Conservation (phyloP, 228 moss, liverwort and hornwort species). For the Sphagnum magellanicum region DNA sequence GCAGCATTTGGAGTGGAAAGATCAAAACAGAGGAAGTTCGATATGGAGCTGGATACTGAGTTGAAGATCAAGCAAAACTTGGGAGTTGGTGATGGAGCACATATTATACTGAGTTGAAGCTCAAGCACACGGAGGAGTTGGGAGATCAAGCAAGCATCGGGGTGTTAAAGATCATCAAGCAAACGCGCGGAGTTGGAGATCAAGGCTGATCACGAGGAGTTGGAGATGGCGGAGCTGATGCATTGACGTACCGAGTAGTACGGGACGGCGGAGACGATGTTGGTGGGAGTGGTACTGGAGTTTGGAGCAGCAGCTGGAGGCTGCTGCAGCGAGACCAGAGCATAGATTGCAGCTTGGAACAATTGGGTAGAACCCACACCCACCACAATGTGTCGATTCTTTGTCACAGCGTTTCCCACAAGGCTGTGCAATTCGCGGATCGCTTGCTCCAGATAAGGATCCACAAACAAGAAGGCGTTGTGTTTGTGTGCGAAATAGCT, state of each 20-base stretch:
- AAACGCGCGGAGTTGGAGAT: too few species aligned
- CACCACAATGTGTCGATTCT: slow-evolving; percentile 37
- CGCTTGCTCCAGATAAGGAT: slow-evolving; percentile 36
- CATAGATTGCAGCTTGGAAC: slow-evolving; percentile 46
- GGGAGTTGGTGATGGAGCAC: too few species aligned
- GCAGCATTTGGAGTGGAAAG: too few species aligned
- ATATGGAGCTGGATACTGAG: too few species aligned
- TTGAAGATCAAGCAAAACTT: too few species aligned
- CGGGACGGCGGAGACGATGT: slow-evolving; percentile 41
- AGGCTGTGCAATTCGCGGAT: slow-evolving; percentile 30
- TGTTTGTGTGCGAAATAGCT: slow-evolving; percentile 56
- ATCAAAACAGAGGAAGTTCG: too few species aligned
- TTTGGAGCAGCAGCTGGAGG: background rate
- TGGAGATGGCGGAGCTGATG: too few species aligned
- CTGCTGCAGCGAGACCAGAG: slow-evolving; percentile 16
- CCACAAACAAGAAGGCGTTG: slow-evolving; percentile 43
- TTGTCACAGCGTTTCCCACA: slow-evolving; percentile 49
- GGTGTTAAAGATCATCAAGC: too few species aligned
- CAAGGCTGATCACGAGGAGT: too few species aligned
- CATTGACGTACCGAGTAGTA: slow-evolving; percentile 39
- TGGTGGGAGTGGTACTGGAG: slow-evolving; percentile 12
- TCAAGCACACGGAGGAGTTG: too few species aligned
- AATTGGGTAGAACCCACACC: slow-evolving; percentile 61
- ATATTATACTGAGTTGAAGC: too few species aligned
- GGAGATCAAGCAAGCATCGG: too few species aligned